These are phyloP conservation scores for Trametes sp. DNA, from an alignment of 1,284 basidiomycete genomes.

Conservation along the genomic window DNA sequence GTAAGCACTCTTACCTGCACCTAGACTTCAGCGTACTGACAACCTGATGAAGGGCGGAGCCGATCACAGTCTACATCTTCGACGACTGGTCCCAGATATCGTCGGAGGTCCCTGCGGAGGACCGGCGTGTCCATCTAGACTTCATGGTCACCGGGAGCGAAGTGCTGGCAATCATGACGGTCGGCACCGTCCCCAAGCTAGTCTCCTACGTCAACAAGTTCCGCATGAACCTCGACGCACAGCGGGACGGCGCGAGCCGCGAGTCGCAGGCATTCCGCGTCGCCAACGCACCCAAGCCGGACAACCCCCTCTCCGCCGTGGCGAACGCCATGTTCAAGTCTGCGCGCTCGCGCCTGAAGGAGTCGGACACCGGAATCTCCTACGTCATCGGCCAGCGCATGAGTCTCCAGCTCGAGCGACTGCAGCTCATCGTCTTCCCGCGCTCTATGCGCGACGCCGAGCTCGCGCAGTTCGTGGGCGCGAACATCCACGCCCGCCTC, in stretches of 20 bases:
- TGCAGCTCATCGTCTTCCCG: slow-evolving; percentile 78
- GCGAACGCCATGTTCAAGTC: slow-evolving; percentile 85
- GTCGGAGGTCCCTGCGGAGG: slow-evolving; percentile 48
- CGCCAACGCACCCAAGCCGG: slow-evolving; percentile 69
- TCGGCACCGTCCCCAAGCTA: slow-evolving; percentile 78
- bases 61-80: slow-evolving; percentile 75
- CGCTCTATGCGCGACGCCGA: slow-evolving; percentile 77
- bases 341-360: slow-evolving; percentile 71
- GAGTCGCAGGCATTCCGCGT: slow-evolving; percentile 77
- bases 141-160: slow-evolving; percentile 81
- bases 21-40: slow-evolving; percentile 6
- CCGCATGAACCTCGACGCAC: slow-evolving; percentile 72
- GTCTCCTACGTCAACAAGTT: slow-evolving; percentile 78
- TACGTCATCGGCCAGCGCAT: slow-evolving; percentile 76
- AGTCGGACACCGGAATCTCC: slow-evolving; percentile 63
- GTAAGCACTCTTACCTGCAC: slow-evolving; percentile 49
- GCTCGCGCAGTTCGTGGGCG: slow-evolving; percentile 73
- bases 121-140: slow-evolving; percentile 73
- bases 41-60: slow-evolving; percentile 67
- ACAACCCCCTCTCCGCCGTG: slow-evolving; percentile 81
- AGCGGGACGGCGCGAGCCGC: slow-evolving; percentile 75
- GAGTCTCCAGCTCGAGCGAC: slow-evolving; percentile 66
- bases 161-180: slow-evolving; percentile 74
- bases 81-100: slow-evolving; percentile 82
- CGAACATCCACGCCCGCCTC: slow-evolving; percentile 70